Percentiles rank a stretch among this genome's conserved stretches.
Evolutionary conservation across 176 grass and related monocot species (phyloP).

Genomic region (Triticum urartu): DNA sequence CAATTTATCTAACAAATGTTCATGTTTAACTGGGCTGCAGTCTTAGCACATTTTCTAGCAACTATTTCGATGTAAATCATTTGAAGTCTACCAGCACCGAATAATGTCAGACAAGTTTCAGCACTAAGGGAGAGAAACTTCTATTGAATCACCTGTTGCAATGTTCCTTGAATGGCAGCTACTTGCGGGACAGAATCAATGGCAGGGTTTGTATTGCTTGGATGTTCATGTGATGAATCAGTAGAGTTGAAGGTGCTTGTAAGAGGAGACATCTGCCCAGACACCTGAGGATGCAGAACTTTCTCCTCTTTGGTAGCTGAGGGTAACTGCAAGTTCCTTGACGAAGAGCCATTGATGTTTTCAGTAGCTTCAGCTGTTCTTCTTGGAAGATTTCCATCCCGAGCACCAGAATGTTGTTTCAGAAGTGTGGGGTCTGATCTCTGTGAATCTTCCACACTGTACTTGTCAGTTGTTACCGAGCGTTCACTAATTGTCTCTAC

Average conservation of each 20-base stretch:
- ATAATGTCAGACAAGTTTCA: constrained; percentile 1
- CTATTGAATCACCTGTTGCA: constrained; percentile 60
- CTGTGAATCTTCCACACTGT: constrained; percentile 48
- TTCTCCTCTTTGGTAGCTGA: constrained; percentile 51
- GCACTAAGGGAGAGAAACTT: neutral
- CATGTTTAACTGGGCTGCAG: neutral
- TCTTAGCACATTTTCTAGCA: neutral
- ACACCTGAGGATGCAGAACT: constrained; percentile 47
- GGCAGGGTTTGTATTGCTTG: constrained; percentile 41
- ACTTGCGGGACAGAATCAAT: constrained; percentile 45
- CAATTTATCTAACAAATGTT: constrained; percentile 6
- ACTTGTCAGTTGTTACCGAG: constrained; percentile 42
- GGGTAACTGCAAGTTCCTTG: constrained; percentile 34
- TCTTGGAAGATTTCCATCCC: constrained; percentile 36
- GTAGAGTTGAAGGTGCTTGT: constrained; percentile 47
- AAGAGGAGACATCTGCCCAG: constrained; percentile 35
- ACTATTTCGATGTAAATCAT: neutral
- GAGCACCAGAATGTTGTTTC: constrained; percentile 30
- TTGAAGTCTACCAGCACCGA: neutral
- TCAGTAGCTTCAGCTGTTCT: constrained; percentile 43
- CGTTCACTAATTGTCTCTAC: constrained; percentile 37
- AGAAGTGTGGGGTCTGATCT: constrained; percentile 18
- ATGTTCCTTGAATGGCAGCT: constrained; percentile 55
- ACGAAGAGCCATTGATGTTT: constrained; percentile 30
- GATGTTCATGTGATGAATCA: constrained; percentile 51